These are phyloP conservation scores for Cystofilobasidium macerans DNA, from an alignment of 768 basidiomycete genomes.

Conservation along the genomic window DNA sequence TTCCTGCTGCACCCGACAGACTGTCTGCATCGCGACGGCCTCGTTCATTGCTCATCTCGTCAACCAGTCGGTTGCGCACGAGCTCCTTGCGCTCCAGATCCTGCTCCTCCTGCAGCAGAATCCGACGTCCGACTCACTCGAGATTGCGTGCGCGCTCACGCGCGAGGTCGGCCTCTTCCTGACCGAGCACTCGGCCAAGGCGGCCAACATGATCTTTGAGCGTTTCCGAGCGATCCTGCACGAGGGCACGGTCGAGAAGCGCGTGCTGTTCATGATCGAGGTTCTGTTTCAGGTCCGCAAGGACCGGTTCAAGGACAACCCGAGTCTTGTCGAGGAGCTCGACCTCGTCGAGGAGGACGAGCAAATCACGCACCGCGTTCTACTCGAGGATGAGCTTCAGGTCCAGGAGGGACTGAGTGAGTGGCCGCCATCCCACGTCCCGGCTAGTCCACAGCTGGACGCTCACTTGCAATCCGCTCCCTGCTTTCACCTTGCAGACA, in stretches of 20 bases:
- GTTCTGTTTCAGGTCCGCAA: constrained; percentile 98
- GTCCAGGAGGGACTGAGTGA: constrained; percentile 87
- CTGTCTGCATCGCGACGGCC: constrained; percentile 82
- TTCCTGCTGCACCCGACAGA: constrained; percentile 44
- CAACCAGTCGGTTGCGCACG: constrained; percentile 86
- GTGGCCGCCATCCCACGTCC: constrained; percentile 37
- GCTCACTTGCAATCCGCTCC: not conserved
- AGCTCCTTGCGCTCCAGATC: constrained; percentile 87
- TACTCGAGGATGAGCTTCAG: constrained; percentile 82
- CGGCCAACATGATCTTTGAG: constrained; percentile 87
- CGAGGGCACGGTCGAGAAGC: constrained; percentile 86
- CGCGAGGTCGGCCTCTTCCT: constrained; percentile 95
- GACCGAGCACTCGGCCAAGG: constrained; percentile 83
- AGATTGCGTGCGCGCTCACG: constrained; percentile 95
- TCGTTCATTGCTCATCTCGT: constrained; percentile 77
- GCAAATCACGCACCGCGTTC: constrained; percentile 87
- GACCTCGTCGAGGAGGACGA: constrained; percentile 97
- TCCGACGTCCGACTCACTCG: constrained; percentile 94
- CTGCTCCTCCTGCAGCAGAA: constrained; percentile 89
- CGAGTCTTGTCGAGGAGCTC: constrained; percentile 80
- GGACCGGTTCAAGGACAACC: constrained; percentile 99
- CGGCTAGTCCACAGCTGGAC: not conserved
- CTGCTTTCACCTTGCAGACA: constrained; percentile 45
- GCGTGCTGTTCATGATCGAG: constrained; percentile 99
- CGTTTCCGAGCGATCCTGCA: constrained; percentile 94